Conservation (phyloP, 495 filamentous ascomycete genomes). For the Pyronema omphalodes region DNA sequence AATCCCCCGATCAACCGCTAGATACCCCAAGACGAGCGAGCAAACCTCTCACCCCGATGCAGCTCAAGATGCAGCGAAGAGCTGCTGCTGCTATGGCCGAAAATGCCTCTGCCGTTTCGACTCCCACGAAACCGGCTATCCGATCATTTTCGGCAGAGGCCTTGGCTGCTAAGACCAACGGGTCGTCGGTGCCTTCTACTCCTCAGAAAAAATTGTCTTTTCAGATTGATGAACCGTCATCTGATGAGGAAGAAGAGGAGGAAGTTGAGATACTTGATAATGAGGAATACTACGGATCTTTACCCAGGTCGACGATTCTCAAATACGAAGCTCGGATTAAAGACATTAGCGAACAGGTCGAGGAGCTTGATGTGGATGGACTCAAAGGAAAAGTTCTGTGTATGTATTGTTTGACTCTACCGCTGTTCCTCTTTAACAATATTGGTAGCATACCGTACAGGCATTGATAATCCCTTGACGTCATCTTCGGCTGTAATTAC, state of each 20-base stretch:
- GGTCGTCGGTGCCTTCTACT: background rate
- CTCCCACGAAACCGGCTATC: background rate
- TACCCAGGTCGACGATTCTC: constrained; percentile 41
- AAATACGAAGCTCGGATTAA: constrained; percentile 57
- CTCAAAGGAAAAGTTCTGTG: constrained; percentile 75
- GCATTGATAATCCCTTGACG: constrained; percentile 34
- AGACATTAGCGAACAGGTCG: constrained; percentile 58
- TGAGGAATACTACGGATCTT: constrained; percentile 46
- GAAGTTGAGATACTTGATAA: constrained; percentile 39
- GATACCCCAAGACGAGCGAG: background rate
- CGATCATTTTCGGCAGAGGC: background rate
- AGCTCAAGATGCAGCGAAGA: constrained; percentile 17
- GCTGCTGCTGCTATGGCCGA: constrained; percentile 1
- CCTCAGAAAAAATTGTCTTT: background rate
- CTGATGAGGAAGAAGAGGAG: constrained; percentile 35
- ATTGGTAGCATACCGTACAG: constrained; percentile 33
- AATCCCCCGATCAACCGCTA: background rate
- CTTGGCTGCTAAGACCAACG: background rate
- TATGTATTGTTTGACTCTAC: constrained; percentile 29
- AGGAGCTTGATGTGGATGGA: constrained; percentile 67
- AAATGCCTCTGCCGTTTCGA: background rate
- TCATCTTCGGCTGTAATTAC: constrained; percentile 71
- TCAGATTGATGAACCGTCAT: background rate
- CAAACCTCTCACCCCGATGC: constrained; percentile 19
- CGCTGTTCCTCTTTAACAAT: constrained; percentile 34